Base-by-base conservation (phyloP, 2,329 filamentous ascomycete species). In the Sarocladium strictum region DNA sequence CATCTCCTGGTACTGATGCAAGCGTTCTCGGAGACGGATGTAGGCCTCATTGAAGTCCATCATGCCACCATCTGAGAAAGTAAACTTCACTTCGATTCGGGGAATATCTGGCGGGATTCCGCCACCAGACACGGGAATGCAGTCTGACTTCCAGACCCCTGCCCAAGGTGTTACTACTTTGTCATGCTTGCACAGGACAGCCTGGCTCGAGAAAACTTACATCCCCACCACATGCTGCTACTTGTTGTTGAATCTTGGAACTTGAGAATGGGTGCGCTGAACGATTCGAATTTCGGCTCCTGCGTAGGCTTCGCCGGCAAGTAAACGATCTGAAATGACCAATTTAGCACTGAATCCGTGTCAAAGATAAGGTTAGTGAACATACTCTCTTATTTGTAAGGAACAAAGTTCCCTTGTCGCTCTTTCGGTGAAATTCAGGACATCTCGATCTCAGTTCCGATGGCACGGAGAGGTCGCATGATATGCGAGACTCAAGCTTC, bases 1-100 rank as follows among this genome's bases (percentile, higher is more conserved):
- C 56, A 88, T 79, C 55, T 94, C 89, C 35, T 91, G 83, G 7
- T 86, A 90, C 63, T 97, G 90, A 59, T 87, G 81, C 55, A 96
- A 73, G 6, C 90, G 81, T 65, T 96, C 92, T 66, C 90, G 91
- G 59, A 97, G 84, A 55, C 87, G 79, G 63, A 95, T 90, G 65
- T 92, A 96, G 53, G 83, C 83, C 52, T 83, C 81, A 63, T 92
- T 86, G 65, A 96, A 97, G 62, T 96, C 91, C 68, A 88, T 94
- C 56, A 92, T 92, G n/a, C 93, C 93, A 41, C 93, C 93, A 58
- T 97, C 92, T 66, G 91, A 92, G 76, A 97, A 97, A 21, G 86
- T 91, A 63, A 97, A 79, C 67, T 89, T 91, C 60, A 96, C 70
- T 63, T 94, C 90, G 41, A 96, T 77, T 26, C 85, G 83, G 17